phyloP scores from a whole-genome alignment of 768 basidiomycete genomes.

The Amanita rubescens region DNA sequence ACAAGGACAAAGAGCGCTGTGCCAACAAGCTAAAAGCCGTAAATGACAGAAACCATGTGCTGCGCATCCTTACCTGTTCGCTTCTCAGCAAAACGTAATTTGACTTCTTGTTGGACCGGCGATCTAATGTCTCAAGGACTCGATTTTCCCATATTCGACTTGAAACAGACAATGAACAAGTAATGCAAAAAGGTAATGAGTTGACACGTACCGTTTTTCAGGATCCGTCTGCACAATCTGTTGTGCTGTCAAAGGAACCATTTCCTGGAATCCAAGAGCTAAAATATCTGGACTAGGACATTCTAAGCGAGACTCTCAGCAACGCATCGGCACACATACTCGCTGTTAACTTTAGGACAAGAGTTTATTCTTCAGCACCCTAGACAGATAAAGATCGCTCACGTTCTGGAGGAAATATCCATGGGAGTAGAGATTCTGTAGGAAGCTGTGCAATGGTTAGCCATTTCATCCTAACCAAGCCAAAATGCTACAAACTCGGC shows the following conservation, averaged over 20 bases:
- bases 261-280: constrained; percentile 91
- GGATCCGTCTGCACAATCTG: constrained; percentile 96
- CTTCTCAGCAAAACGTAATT: constrained; percentile 85
- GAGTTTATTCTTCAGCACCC: constrained; percentile 12
- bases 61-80: constrained; percentile 54
- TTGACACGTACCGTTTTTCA: constrained; percentile 60
- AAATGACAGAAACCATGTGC: constrained; percentile 4
- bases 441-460: constrained; percentile 40
- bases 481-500: constrained; percentile 45
- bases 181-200: background rate
- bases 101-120: constrained; percentile 55
- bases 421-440: constrained; percentile 76
- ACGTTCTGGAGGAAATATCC: constrained; percentile 87
- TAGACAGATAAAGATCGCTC: constrained; percentile 21
- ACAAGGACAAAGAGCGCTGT: constrained; percentile 86
- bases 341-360: constrained; percentile 25
- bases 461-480: background rate
- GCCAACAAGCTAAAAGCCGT: constrained; percentile 70
- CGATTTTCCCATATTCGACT: constrained; percentile 85
- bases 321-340: constrained; percentile 32
- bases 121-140: constrained; percentile 73
- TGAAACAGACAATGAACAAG: background rate
- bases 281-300: constrained; percentile 75
- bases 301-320: constrained; percentile 9
- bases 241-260: constrained; percentile 95